Conservation (phyloP, 306 rosid species). For the cucumber (Cucumis sativus) region Cucumber_9930_V3 NC_026658.2:19553501-19554000, state of each 20-base stretch:
- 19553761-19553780: not conserved
- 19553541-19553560: no score
- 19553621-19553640: no score
- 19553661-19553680: no score
- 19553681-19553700: not conserved
- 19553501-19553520: no score
- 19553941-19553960: not conserved
- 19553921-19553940: constrained; percentile 5
- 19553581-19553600: no score
- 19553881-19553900: constrained; percentile 50
- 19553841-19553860: not conserved
- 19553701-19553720: not conserved
- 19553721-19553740: not conserved
- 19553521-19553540: no score
- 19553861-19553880: constrained; percentile 39
- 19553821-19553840: not conserved
- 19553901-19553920: constrained; percentile 47
- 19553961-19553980: not conserved
- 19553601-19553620: no score
- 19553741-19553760: not conserved
- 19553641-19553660: no score
- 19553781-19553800: constrained; percentile 1
- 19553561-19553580: no score
- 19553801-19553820: not conserved
- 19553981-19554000: not conserved